A percentile compares a stretch with the other conserved stretches of the same genome.
These are phyloP conservation scores for Aspergillus kassunensis DNA, from an alignment of 495 filamentous ascomycete genomes.

Conservation along the genomic window DNA sequence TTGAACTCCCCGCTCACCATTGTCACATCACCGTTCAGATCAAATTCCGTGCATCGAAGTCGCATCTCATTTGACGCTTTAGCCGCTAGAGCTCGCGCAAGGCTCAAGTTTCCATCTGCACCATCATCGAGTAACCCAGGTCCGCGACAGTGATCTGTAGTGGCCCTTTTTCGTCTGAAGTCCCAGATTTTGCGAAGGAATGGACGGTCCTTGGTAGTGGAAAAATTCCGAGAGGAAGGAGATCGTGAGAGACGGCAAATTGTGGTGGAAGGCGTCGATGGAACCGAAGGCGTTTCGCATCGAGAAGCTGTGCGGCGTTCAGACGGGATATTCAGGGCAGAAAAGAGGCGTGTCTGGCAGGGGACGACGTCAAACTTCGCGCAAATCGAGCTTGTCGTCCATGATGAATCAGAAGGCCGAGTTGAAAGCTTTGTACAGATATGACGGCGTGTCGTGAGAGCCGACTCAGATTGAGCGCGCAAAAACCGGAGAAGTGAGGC, in stretches of 20 bases:
- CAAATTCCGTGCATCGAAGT: slow-evolving; percentile 90
- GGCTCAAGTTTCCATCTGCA: slow-evolving; percentile 37
- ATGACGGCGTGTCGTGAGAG: slow-evolving; percentile 32
- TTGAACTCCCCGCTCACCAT: slow-evolving; percentile 94
- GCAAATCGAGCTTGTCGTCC: slow-evolving; percentile 25
- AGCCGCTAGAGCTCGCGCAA: slow-evolving; percentile 58
- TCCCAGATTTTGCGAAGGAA: slow-evolving; percentile 57
- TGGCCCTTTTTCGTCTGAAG: slow-evolving; percentile 28
- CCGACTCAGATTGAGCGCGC: slow-evolving; percentile 53
- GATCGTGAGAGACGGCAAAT: not conserved
- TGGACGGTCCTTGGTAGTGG: slow-evolving; percentile 41
- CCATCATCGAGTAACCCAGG: slow-evolving; percentile 36
- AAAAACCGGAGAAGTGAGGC: slow-evolving; percentile 58
- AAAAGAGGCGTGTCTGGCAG: slow-evolving; percentile 6
- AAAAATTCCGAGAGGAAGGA: slow-evolving; percentile 26
- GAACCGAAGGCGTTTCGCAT: slow-evolving; percentile 10
- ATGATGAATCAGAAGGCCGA: slow-evolving; percentile 9
- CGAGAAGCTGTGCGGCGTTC: slow-evolving; percentile 7
- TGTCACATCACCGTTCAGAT: slow-evolving; percentile 90
- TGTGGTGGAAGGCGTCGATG: not conserved
- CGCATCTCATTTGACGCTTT: slow-evolving; percentile 77
- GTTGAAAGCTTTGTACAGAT: slow-evolving; percentile 2
- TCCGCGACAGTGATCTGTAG: slow-evolving; percentile 20
- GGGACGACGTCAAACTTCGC: slow-evolving; percentile 14
- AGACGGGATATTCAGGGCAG: slow-evolving; percentile 1